Evolutionary conservation across 1,284 basidiomycete species (phyloP).

Genomic region (Ceratobasidium sp.): DNA sequence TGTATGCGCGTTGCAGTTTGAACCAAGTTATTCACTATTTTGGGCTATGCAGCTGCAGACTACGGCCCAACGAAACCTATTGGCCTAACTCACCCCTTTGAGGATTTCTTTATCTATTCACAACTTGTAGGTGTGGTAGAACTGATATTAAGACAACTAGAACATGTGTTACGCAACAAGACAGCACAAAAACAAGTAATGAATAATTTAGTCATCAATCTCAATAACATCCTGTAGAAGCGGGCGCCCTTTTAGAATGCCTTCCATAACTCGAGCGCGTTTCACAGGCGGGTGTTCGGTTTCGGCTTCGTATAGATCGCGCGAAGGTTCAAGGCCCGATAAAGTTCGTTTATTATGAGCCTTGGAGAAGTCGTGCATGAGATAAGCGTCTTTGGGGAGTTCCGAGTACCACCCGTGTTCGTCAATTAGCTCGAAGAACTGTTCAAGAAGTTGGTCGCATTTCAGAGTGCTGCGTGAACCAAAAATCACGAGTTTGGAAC

Average conservation of each 20-base stretch:
- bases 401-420: conserved; percentile 75
- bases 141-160: no score
- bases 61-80: not conserved
- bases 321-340: not conserved
- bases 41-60: not conserved
- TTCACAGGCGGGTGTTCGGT: not conserved
- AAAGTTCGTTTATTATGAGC: conserved; percentile 17
- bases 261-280: conserved; percentile 27
- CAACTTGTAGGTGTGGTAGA: no score
- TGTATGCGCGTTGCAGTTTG: not conserved
- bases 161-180: not conserved
- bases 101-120: no score
- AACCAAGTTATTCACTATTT: not conserved
- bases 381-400: conserved; percentile 69
- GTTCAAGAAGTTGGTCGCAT: conserved; percentile 70
- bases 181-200: conserved; percentile 7
- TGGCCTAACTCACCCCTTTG: no score
- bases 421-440: conserved; percentile 83
- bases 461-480: conserved; percentile 84
- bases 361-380: conserved; percentile 59
- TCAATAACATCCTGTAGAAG: conserved; percentile 26
- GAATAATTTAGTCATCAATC: conserved; percentile 20
- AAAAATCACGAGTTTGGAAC: conserved; percentile 89
- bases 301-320: not conserved
- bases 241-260: conserved; percentile 32